Conservation (phyloP, 2,329 filamentous ascomycete genomes). For the Teratosphaeria pseudoeucalypti region DNA sequence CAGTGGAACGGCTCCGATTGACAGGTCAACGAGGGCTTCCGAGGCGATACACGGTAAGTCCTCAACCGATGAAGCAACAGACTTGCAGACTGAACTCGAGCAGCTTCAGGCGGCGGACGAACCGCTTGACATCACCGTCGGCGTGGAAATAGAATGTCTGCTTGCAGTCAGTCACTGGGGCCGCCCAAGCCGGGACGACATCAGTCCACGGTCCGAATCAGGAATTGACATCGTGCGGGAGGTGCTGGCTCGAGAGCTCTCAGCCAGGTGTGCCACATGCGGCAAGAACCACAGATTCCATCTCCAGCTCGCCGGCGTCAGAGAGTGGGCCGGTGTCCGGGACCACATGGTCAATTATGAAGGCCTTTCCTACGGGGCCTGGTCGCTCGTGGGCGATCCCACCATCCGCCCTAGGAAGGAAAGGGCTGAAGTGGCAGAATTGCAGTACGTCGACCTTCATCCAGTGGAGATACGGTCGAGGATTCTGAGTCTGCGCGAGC, state of each 20-base stretch:
- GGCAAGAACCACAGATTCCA: not conserved
- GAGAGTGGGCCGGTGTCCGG: not conserved
- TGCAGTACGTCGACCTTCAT: not conserved
- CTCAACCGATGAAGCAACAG: not conserved
- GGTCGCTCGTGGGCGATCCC: not conserved
- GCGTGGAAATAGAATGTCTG: not conserved
- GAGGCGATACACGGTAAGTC: not conserved
- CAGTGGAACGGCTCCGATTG: not conserved
- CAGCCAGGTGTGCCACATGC: not conserved
- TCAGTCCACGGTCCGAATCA: not conserved
- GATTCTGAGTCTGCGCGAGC: constrained; percentile 1
- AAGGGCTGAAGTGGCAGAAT: not conserved
- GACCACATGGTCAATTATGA: not conserved
- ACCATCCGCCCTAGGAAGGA: not conserved
- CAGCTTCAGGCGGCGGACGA: not conserved
- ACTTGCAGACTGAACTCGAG: not conserved
- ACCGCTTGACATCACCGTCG: not conserved
- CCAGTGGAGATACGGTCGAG: constrained; percentile 8
- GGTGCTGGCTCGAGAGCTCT: not conserved
- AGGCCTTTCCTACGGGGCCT: not conserved
- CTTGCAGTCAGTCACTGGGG: not conserved
- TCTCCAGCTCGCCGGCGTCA: not conserved
- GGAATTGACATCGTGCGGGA: not conserved
- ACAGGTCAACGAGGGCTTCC: not conserved
- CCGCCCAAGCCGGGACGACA: not conserved